Evolutionary conservation across 176 grass and related monocot genomes (phyloP), one percentile per base, ranked within the genome.

Genomic region (Juncus effusus): DNA sequence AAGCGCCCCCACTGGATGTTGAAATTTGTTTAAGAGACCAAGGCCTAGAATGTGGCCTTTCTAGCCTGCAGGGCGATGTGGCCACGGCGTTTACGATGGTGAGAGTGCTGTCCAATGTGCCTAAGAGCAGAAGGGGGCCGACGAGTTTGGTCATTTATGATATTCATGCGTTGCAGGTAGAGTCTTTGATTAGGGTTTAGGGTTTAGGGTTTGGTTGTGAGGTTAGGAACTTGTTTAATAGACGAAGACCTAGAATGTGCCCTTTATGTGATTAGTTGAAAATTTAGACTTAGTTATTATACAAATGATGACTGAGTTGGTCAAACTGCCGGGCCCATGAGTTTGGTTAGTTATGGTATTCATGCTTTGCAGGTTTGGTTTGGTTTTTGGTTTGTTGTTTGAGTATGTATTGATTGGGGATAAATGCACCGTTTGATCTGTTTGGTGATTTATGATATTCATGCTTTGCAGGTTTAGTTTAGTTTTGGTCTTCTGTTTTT

Each of bases 391-490:
- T 28, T 0, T 28, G 19, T 28, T 28, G 19, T 28, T 28, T 28
- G 19, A 28, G 19, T 28, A 28, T 28, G 19, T 28, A 28, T 28
- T 28, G 19, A 28, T 28, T 28, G 0, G 19, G 19, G 19, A 28
- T 28, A 28, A 28, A n/a, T n/a, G n/a, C n/a, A n/a, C n/a, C n/a
- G n/a, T n/a, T n/a, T n/a, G n/a, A n/a, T n/a, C n/a, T n/a, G n/a
- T n/a, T n/a, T n/a, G n/a, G n/a, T n/a, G n/a, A 97, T 91, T 75
- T 97, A 88, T 82, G 94, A 92, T 60, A 97, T 97, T 62, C 94
- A 97, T 78, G 91, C 91, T 0, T 80, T 96, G 5, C 91, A 96
- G 87, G 91, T 86, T 45, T 54, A 62, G n/a, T n/a, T n/a, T n/a
- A n/a, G n/a, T n/a, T n/a, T n/a, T n/a, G n/a, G n/a, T n/a, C n/a